phyloP scores from a whole-genome alignment of 2,329 filamentous ascomycete species.

The Coniochaeta sp. region DNA sequence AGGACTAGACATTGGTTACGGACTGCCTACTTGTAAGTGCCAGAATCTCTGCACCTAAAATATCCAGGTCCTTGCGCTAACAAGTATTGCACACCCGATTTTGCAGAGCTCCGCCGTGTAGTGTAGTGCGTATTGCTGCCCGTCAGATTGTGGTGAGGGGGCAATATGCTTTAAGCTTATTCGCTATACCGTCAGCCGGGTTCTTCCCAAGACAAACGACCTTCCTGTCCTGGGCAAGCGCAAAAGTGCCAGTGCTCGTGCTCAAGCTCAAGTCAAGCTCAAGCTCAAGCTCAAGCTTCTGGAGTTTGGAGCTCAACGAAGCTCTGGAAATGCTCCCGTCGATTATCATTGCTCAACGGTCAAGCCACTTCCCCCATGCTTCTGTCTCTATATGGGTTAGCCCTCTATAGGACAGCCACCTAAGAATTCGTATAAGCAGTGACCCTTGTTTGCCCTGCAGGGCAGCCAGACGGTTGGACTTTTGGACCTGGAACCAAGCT shows the following conservation, averaged over 20 bases:
- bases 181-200: background rate
- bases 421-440: background rate
- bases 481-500: background rate
- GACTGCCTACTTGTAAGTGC: too few species aligned
- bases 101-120: too few species aligned
- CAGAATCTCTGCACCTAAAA: too few species aligned
- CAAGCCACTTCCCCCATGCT: background rate
- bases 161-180: background rate
- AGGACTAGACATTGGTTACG: too few species aligned
- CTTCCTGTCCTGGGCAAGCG: background rate
- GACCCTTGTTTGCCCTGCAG: background rate
- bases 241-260: background rate
- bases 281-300: background rate
- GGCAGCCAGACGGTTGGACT: background rate
- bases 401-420: background rate
- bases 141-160: background rate
- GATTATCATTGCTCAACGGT: background rate
- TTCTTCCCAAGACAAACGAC: background rate
- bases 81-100: too few species aligned
- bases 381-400: background rate
- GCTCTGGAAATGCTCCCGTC: background rate
- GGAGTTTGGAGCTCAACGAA: background rate
- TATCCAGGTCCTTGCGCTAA: too few species aligned
- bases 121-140: background rate
- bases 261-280: background rate